A percentile compares a stretch with the other conserved stretches of the same genome.
Evolutionary conservation across 345 rosid genomes (phyloP).

Genomic region (Rubroshorea leprosula): DNA sequence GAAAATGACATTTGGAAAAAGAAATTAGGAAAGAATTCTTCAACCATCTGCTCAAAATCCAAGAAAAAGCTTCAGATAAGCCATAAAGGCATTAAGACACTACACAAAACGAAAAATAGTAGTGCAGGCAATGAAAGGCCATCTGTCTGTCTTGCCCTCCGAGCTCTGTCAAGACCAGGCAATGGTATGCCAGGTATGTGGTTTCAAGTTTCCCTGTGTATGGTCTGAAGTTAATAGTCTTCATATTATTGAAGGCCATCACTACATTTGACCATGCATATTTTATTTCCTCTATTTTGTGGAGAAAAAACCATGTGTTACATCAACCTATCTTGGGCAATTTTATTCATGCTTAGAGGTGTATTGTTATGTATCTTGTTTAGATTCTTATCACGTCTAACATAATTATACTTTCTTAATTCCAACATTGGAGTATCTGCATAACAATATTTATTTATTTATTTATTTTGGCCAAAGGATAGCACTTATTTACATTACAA

Average conservation of each 20-base stretch:
- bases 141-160: not conserved
- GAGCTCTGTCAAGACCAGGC: not conserved
- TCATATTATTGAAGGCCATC: not conserved
- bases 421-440: not conserved
- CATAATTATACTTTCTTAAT: not conserved
- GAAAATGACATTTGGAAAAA: not conserved
- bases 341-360: too few relatives aligned
- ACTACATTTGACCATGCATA: not conserved
- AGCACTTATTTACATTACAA: not conserved
- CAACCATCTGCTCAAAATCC: slow-evolving; percentile 26
- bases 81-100: slow-evolving; percentile 23
- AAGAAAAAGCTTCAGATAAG: slow-evolving; percentile 27
- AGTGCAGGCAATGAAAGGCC: slow-evolving; percentile 17
- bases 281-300: not conserved
- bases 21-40: slow-evolving; percentile 29
- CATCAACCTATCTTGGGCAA: too few relatives aligned
- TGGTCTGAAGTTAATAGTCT: slow-evolving; percentile 1
- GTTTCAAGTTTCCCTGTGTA: slow-evolving; percentile 3
- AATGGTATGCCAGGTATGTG: slow-evolving; percentile 16
- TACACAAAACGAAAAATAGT: slow-evolving; percentile 22
- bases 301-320: not conserved
- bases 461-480: not conserved
- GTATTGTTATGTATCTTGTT: not conserved
- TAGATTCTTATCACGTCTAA: not conserved
- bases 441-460: not conserved